Conservation (phyloP, 1,284 basidiomycete genomes). For the Xerocomus alliaceus region DNA sequence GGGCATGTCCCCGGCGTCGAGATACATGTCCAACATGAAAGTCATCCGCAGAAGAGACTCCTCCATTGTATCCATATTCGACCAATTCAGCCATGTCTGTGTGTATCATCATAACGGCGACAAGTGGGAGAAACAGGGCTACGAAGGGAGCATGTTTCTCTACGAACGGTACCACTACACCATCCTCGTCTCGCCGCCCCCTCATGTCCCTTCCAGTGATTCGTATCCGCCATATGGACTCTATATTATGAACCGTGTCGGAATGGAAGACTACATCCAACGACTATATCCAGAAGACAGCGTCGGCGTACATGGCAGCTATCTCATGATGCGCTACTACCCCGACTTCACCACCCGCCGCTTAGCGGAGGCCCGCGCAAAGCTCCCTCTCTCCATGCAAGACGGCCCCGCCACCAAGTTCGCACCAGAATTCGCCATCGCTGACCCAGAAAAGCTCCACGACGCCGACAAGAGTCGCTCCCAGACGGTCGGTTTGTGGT, state of each 20-base stretch:
- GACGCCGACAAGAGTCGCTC: conserved; percentile 60
- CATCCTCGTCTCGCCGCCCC: not conserved
- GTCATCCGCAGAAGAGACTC: conserved; percentile 83
- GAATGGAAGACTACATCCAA: conserved; percentile 83
- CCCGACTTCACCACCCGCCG: conserved; percentile 69
- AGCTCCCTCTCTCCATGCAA: conserved; percentile 38
- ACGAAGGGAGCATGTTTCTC: conserved; percentile 88
- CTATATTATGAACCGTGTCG: conserved; percentile 86
- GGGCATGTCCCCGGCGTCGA: conserved; percentile 62
- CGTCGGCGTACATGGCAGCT: conserved; percentile 66
- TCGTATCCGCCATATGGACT: conserved; percentile 84
- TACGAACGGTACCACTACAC: conserved; percentile 69
- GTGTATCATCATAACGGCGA: conserved; percentile 74
- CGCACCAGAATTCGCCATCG: conserved; percentile 51
- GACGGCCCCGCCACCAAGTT: conserved; percentile 53
- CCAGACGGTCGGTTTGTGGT: conserved; percentile 80
- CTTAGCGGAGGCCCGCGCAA: conserved; percentile 42
- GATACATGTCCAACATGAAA: conserved; percentile 82
- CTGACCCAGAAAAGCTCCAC: conserved; percentile 48
- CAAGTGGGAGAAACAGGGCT: conserved; percentile 85
- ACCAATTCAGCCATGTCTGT: conserved; percentile 86
- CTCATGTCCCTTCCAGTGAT: conserved; percentile 48
- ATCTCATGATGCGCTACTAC: conserved; percentile 79
- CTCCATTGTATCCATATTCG: conserved; percentile 79
- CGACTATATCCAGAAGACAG: conserved; percentile 82